Base-by-base conservation (phyloP, 2,329 filamentous ascomycete species). In the Hypoxylon sp. region DNA sequence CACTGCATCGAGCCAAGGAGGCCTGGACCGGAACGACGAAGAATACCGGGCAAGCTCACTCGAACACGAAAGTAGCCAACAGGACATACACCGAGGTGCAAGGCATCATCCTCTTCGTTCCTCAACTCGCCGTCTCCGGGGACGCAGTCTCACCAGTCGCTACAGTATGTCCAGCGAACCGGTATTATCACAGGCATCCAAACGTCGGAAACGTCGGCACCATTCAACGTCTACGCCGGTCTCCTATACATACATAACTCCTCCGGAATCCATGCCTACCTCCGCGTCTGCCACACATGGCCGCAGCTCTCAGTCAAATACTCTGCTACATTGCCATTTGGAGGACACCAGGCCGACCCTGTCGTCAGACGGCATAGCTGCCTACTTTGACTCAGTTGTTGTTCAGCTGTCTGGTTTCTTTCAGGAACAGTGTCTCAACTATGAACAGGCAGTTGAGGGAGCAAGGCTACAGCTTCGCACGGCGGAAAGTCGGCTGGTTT, bases 201-300 rank as follows among this genome's bases (percentile, higher is more conserved):
- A 61, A 55, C 59, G 59, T 7, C 51, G 19, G 32, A 55, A 61
- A 30, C 59, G 45, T 8, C 51, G 45, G 2, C 59, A 56, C 12
- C 34, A 61, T 27, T 55, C 43, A n/a, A 12, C 11, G 25, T 61
- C 51, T 29, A 56, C 34, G 45, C 51, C 59, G 25, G 34, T 45
- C 21, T 54, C 39, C 2, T 41, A 43, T 16, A 29, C 43, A 19
- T 48, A 55, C 45, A 16, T 30, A 34, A 45, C 59, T 19, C 46
- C 59, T 1, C 51, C 45, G 11, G 41, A 48, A 56, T 55, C 27
- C 9, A 41, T 45, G 5, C 59, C 32, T 34, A 30, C 51, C 8
- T 54, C 57, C 16, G 7, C 30, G 29, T 30, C 59, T 14, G 45
- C 32, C 19, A 34, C 50, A 12, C 32, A 23, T 29, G 23, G 50